Percentiles rank a stretch among this genome's conserved stretches.
These are phyloP conservation scores for Rheum nobile DNA, from an alignment of 148 eudicot species.

Conservation along the genomic window DNA sequence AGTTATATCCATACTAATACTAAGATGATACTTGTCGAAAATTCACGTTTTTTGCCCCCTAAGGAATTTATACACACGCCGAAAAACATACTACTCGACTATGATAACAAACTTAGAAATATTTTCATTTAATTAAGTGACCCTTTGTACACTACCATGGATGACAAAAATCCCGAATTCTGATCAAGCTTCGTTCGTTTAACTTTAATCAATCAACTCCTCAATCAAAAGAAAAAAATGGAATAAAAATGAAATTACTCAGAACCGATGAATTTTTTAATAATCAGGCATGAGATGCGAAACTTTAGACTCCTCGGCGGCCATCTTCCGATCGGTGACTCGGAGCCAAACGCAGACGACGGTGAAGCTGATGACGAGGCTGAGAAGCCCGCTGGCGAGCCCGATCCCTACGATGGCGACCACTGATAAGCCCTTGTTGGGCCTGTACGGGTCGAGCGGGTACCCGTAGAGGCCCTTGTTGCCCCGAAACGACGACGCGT, in stretches of 20 bases:
- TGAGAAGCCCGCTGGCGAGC: constrained; percentile 62
- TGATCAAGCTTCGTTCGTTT: background rate
- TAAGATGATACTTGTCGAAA: too few relatives aligned
- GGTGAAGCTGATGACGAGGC: constrained; percentile 47
- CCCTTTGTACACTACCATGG: background rate
- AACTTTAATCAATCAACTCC: background rate
- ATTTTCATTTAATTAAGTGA: background rate
- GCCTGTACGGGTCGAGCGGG: constrained; percentile 30
- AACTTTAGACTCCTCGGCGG: constrained; percentile 20
- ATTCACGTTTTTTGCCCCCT: background rate
- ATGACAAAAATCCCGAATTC: background rate
- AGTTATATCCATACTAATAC: too few relatives aligned
- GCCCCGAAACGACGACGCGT: constrained; percentile 44
- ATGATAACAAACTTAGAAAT: background rate
- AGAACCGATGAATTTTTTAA: background rate
- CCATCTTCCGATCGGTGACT: constrained; percentile 34
- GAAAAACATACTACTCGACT: background rate
- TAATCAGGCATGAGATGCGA: constrained; percentile 8
- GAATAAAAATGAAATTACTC: background rate
- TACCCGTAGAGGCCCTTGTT: constrained; percentile 58
- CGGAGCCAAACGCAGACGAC: constrained; percentile 70
- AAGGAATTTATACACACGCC: background rate
- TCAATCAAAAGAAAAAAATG: background rate
- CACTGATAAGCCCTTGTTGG: constrained; percentile 27
- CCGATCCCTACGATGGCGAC: constrained; percentile 67